Conservation (phyloP, 2,329 filamentous ascomycete species). For the Cladosporium phlei region DNA sequence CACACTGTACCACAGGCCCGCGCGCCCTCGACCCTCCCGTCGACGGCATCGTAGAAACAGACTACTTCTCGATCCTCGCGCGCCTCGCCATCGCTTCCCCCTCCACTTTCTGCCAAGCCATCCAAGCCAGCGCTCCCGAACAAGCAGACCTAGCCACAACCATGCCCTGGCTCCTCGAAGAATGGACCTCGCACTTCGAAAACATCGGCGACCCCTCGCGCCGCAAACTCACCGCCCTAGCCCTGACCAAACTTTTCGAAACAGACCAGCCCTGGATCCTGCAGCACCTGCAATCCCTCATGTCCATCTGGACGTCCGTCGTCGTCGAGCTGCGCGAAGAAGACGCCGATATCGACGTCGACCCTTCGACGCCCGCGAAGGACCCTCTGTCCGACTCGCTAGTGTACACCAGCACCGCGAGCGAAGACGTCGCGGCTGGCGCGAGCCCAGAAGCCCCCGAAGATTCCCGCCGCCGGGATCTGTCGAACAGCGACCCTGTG, state of each 20-base stretch:
- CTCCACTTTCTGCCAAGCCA: conserved; percentile 55
- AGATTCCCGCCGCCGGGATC: conserved; percentile 43
- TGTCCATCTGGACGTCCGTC: conserved; percentile 70
- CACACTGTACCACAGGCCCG: conserved; percentile 77
- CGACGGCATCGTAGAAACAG: conserved; percentile 70
- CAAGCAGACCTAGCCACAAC: conserved; percentile 29
- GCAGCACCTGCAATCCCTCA: conserved; percentile 61
- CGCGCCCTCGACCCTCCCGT: conserved; percentile 65
- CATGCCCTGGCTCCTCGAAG: conserved; percentile 48
- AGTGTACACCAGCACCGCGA: conserved; percentile 34
- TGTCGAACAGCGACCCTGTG: conserved; percentile 60
- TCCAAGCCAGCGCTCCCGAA: conserved; percentile 35
- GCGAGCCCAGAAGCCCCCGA: conserved; percentile 41
- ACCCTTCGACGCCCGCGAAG: background rate
- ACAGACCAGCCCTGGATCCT: conserved; percentile 48
- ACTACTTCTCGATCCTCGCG: conserved; percentile 79
- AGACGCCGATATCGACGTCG: conserved; percentile 17
- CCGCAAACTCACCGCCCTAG: conserved; percentile 69
- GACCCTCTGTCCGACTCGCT: conserved; percentile 31
- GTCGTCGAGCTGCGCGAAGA: conserved; percentile 60
- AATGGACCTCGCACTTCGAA: conserved; percentile 65
- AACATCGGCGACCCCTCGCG: conserved; percentile 61
- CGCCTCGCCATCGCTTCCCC: conserved; percentile 73
- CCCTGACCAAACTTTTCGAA: conserved; percentile 66
- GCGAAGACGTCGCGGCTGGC: conserved; percentile 14